Percentiles rank a stretch among this genome's conserved stretches.
Evolutionary conservation across 371 early-diverging fungal genomes (phyloP).

Genomic region (Mucor plumbeus): DNA sequence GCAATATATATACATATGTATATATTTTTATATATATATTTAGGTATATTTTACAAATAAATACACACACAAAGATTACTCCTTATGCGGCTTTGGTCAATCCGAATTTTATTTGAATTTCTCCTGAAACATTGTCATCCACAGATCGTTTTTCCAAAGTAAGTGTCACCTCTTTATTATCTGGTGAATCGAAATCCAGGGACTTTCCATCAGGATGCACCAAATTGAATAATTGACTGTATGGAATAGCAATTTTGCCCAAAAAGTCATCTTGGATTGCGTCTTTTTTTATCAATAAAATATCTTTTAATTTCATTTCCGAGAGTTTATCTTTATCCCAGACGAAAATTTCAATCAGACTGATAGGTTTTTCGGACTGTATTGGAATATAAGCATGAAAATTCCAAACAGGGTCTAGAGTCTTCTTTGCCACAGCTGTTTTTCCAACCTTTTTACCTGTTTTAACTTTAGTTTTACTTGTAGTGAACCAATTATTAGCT

Average conservation of each 20-base stretch:
- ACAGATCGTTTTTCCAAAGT: constrained; percentile 38
- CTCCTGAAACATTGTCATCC: constrained; percentile 46
- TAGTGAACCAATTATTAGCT: no score
- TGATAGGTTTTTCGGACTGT: constrained; percentile 43
- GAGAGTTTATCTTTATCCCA: constrained; percentile 52
- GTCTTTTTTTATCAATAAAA: constrained; percentile 37
- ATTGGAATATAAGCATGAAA: constrained; percentile 65
- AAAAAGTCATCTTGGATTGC: constrained; percentile 62
- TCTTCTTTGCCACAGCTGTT: constrained; percentile 68
- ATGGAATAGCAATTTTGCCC: constrained; percentile 61
- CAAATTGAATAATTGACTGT: constrained; percentile 55
- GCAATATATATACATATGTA: no score
- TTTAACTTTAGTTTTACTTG: no score
- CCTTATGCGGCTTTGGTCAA: constrained; percentile 23
- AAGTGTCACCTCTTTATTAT: constrained; percentile 43
- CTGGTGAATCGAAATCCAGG: constrained; percentile 50
- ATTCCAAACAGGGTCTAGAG: constrained; percentile 79
- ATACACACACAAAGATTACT: no score
- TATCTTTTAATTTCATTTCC: constrained; percentile 3
- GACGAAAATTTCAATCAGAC: constrained; percentile 51
- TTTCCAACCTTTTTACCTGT: constrained; percentile 63
- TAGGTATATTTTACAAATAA: no score
- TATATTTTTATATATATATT: no score
- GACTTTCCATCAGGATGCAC: constrained; percentile 35
- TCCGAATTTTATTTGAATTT: constrained; percentile 44